A percentile compares a stretch with the other conserved stretches of the same genome.
These are phyloP conservation scores for Verbascum thapsus DNA, from an alignment of 257 asterid genomes.

Conservation along the genomic window DNA sequence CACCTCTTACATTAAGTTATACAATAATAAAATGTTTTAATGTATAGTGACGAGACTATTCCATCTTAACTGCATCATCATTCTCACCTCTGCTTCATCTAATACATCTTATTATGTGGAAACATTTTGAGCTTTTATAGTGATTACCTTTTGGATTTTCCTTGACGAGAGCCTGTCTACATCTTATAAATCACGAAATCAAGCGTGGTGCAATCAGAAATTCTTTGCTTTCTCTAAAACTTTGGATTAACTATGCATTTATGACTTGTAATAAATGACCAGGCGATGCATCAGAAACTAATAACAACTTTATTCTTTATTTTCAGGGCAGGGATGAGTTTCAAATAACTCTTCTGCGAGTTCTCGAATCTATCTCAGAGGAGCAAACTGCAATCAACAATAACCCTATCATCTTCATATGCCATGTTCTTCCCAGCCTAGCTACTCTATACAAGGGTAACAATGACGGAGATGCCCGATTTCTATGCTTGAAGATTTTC, in stretches of 20 bases:
- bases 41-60: background rate
- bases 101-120: background rate
- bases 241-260: background rate
- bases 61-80: constrained; percentile 10
- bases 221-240: constrained; percentile 4
- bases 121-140: constrained; percentile 18
- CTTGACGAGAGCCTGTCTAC: too few species aligned
- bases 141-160: too few species aligned
- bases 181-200: constrained; percentile 19
- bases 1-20: background rate
- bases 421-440: constrained; percentile 84
- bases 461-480: constrained; percentile 94
- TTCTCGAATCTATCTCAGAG: constrained; percentile 82
- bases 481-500: constrained; percentile 89
- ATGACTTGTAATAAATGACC: background rate
- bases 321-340: constrained; percentile 98
- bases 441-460: constrained; percentile 85
- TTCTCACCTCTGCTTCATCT: constrained; percentile 1
- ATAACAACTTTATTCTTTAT: constrained; percentile 20
- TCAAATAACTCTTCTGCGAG: constrained; percentile 85
- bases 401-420: constrained; percentile 58
- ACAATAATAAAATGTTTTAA: background rate
- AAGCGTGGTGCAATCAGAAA: background rate
- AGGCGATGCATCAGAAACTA: constrained; percentile 15
- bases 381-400: constrained; percentile 62